Percentiles rank a stretch among this genome's conserved stretches.
phyloP scores from a whole-genome alignment of 2,329 filamentous ascomycete species.

The Pseudophaeomoniella oleicola region DNA sequence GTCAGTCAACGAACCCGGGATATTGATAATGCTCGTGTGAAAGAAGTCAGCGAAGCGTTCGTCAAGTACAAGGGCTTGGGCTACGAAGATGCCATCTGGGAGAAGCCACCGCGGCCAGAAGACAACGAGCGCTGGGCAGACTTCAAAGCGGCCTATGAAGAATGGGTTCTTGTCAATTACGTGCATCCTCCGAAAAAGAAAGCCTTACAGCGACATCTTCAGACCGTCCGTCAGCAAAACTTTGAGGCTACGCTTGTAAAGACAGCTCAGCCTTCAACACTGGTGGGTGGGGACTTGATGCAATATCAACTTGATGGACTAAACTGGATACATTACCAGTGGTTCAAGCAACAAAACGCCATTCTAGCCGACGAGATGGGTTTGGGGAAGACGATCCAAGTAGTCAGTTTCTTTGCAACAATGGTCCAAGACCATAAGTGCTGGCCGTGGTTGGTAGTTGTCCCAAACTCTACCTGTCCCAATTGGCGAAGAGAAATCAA shows the following conservation, averaged over 20 bases:
- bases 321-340: constrained; percentile 92
- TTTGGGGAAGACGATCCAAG: constrained; percentile 89
- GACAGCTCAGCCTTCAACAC: constrained; percentile 54
- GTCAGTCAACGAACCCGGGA: constrained; percentile 45
- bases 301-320: constrained; percentile 83
- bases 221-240: constrained; percentile 47
- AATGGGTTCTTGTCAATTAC: constrained; percentile 69
- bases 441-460: constrained; percentile 86
- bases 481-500: constrained; percentile 97
- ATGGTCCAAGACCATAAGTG: constrained; percentile 56
- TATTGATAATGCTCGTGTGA: constrained; percentile 56
- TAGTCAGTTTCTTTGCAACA: constrained; percentile 67
- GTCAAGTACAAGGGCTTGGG: constrained; percentile 88
- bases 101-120: constrained; percentile 53
- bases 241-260: constrained; percentile 56
- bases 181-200: constrained; percentile 42
- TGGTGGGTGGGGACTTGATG: constrained; percentile 76
- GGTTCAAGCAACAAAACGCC: constrained; percentile 66
- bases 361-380: constrained; percentile 98
- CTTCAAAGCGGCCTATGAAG: constrained; percentile 70
- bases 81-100: constrained; percentile 88
- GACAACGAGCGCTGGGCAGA: constrained; percentile 60
- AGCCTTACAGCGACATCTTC: constrained; percentile 52
- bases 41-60: constrained; percentile 56
- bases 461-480: constrained; percentile 88